These are phyloP conservation scores for Agaricus sinodeliciosus DNA, from an alignment of 768 basidiomycete genomes.

Conservation along the genomic window DNA sequence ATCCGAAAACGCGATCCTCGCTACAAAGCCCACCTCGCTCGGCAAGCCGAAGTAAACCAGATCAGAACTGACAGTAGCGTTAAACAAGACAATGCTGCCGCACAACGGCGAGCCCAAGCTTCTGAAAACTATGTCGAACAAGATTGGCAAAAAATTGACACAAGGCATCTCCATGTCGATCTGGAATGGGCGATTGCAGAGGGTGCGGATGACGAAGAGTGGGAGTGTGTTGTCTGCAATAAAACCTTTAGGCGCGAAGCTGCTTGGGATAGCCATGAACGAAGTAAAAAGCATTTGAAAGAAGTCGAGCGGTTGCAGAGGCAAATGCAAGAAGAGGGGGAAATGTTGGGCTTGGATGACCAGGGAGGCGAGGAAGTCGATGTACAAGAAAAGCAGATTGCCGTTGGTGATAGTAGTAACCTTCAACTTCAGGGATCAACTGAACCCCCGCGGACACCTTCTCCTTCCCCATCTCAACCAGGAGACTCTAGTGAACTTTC, in stretches of 20 bases:
- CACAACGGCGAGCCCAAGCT: conserved; percentile 21
- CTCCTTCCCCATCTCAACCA: not conserved
- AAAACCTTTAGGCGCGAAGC: conserved; percentile 89
- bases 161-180: conserved; percentile 42
- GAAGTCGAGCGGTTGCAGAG: conserved; percentile 73
- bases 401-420: not conserved
- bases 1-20: conserved; percentile 86
- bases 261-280: conserved; percentile 94
- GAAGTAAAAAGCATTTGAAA: conserved; percentile 90
- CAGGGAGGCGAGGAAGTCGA: not conserved
- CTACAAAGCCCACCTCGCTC: conserved; percentile 60
- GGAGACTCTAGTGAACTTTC: conserved; percentile 1
- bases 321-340: conserved; percentile 74
- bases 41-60: conserved; percentile 27
- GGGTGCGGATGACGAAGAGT: conserved; percentile 68
- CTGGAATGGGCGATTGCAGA: conserved; percentile 72
- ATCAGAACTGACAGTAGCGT: conserved; percentile 21
- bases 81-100: conserved; percentile 21
- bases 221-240: conserved; percentile 93
- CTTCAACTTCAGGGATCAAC: not conserved
- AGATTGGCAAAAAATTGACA: conserved; percentile 77
- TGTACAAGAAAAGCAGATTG: not conserved
- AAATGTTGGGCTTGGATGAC: conserved; percentile 48
- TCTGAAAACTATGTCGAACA: conserved; percentile 66
- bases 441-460: not conserved